Evolutionary conservation across 495 filamentous ascomycete genomes (phyloP).

Genomic region (Penicillium goetzii): DNA sequence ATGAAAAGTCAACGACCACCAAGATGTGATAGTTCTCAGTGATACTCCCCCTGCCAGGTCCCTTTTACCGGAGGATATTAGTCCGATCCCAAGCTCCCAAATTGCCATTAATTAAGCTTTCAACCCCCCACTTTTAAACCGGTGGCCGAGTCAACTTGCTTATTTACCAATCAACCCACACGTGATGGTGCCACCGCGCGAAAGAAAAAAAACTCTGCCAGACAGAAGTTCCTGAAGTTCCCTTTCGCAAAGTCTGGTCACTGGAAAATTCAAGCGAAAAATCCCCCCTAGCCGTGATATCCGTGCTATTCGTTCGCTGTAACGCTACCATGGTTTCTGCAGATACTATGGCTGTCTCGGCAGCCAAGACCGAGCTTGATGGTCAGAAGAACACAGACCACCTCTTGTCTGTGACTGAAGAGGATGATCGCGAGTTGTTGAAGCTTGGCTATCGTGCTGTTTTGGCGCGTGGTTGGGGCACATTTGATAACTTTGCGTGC

Average conservation of each 20-base stretch:
- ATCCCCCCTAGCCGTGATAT: neutral
- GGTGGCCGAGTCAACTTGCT: neutral
- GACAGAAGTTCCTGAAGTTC: neutral
- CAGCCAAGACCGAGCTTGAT: conserved; percentile 22
- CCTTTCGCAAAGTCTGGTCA: neutral
- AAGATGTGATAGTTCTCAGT: neutral
- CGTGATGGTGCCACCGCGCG: conserved; percentile 8
- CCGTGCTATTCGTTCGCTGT: too few relatives aligned
- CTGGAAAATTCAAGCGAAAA: neutral
- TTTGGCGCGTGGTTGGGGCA: conserved; percentile 36
- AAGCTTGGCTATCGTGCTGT: conserved; percentile 40
- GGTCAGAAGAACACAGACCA: conserved; percentile 11
- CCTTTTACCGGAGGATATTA: neutral
- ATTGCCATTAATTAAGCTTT: neutral
- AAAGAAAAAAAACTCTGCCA: conserved; percentile 11
- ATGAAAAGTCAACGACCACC: neutral
- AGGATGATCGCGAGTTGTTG: conserved; percentile 40
- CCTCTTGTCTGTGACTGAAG: conserved; percentile 22
- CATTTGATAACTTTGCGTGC: conserved; percentile 42
- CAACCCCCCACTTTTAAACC: neutral
- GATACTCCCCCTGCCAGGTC: neutral
- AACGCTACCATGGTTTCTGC: conserved; percentile 3
- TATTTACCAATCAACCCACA: neutral
- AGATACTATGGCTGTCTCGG: conserved; percentile 5
- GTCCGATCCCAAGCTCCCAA: neutral